These are phyloP conservation scores for Clitopilus passeckerianus DNA, from an alignment of 768 basidiomycete species.

Conservation along the genomic window DNA sequence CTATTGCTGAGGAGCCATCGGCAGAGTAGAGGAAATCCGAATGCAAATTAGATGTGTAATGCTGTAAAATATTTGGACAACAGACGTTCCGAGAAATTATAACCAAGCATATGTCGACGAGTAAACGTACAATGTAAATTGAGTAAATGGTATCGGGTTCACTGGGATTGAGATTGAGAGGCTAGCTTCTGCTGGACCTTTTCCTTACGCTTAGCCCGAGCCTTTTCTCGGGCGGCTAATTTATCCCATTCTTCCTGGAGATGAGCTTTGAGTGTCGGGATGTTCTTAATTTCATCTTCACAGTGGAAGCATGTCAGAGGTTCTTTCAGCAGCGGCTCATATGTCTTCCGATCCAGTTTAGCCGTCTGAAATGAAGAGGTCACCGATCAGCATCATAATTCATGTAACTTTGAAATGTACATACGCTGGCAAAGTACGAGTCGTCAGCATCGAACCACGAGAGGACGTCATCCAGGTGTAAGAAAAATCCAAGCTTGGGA, in stretches of 20 bases:
- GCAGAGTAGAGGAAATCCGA: not conserved
- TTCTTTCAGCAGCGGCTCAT: constrained; percentile 66
- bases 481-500: constrained; percentile 79
- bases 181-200: constrained; percentile 18
- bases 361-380: constrained; percentile 38
- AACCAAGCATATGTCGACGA: too few relatives aligned
- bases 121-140: too few relatives aligned
- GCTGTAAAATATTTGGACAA: not conserved
- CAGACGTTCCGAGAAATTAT: not conserved
- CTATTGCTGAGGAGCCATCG: not conserved
- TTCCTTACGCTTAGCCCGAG: constrained; percentile 27
- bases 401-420: constrained; percentile 11
- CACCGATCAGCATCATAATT: not conserved
- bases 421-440: constrained; percentile 46
- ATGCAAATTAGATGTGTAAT: not conserved
- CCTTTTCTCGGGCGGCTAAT: constrained; percentile 35
- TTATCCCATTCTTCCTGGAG: constrained; percentile 70
- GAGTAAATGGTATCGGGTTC: too few relatives aligned
- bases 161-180: not conserved
- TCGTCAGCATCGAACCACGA: constrained; percentile 72
- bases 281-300: constrained; percentile 54
- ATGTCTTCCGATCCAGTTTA: constrained; percentile 42
- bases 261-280: constrained; percentile 72
- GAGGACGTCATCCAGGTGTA: constrained; percentile 72
- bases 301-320: constrained; percentile 71